Conservation (phyloP, 768 basidiomycete genomes). For the Collybia sordida region DNA sequence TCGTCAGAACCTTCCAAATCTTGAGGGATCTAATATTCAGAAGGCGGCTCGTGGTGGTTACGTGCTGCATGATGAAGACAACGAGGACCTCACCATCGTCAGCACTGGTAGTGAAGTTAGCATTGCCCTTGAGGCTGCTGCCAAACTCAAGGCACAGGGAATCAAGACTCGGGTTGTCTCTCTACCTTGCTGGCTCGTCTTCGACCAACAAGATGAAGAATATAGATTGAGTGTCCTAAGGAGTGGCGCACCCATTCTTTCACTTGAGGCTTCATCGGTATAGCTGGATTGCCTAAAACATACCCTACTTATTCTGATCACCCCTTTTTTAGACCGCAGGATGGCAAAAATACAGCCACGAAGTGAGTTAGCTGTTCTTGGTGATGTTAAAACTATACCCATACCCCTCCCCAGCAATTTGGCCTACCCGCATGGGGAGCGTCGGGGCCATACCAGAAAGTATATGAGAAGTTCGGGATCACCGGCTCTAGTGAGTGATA, state of each 20-base stretch:
- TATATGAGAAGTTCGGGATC: slow-evolving; percentile 89
- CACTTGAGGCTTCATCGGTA: slow-evolving; percentile 77
- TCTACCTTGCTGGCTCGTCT: slow-evolving; percentile 88
- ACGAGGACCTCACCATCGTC: slow-evolving; percentile 88
- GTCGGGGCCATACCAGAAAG: slow-evolving; percentile 86
- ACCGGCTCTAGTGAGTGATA: slow-evolving; percentile 64
- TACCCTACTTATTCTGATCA: slow-evolving; percentile 6
- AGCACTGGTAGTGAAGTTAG: slow-evolving; percentile 86
- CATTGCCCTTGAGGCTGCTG: slow-evolving; percentile 86
- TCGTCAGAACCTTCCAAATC: slow-evolving; percentile 90
- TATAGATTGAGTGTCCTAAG: slow-evolving; percentile 86
- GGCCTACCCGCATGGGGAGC: slow-evolving; percentile 80
- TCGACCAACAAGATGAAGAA: slow-evolving; percentile 75
- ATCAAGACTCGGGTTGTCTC: slow-evolving; percentile 82
- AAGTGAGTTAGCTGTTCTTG: slow-evolving; percentile 36
- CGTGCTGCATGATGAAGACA: slow-evolving; percentile 76
- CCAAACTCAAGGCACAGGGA: slow-evolving; percentile 73
- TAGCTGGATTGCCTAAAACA: slow-evolving; percentile 8
- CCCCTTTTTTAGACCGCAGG: slow-evolving; percentile 56
- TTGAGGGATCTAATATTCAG: slow-evolving; percentile 86
- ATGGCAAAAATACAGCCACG: slow-evolving; percentile 90
- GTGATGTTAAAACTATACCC: slow-evolving; percentile 9
- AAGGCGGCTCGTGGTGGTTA: slow-evolving; percentile 84
- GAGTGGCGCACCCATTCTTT: slow-evolving; percentile 86
- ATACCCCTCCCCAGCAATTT: slow-evolving; percentile 50